Evolutionary conservation across 208 protist species (phyloP).

Genomic region (Crithidia sp.): DNA sequence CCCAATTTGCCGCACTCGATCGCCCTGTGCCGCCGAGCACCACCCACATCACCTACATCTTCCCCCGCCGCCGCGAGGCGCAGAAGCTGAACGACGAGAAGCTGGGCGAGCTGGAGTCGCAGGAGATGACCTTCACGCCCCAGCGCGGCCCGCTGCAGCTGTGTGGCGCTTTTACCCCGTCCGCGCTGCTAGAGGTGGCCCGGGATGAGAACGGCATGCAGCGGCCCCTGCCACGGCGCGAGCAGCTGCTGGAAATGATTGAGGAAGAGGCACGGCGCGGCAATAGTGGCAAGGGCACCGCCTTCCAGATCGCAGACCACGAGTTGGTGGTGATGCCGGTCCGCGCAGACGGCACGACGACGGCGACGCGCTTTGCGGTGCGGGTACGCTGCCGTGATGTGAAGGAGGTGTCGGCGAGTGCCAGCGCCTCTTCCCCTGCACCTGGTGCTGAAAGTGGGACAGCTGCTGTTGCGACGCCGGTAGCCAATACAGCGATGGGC

Average conservation of each 20-base stretch:
- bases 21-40: conserved; percentile 51
- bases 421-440: not conserved
- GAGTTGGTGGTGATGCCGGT: conserved; percentile 80
- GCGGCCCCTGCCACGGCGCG: conserved; percentile 24
- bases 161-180: conserved; percentile 64
- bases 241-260: conserved; percentile 47
- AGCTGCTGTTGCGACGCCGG: too few species aligned
- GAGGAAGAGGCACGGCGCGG: conserved; percentile 21
- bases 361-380: conserved; percentile 42
- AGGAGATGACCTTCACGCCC: conserved; percentile 71
- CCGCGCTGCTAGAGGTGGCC: conserved; percentile 54
- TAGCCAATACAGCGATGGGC: too few species aligned
- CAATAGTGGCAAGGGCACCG: not conserved
- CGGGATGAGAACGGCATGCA: conserved; percentile 19
- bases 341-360: conserved; percentile 3
- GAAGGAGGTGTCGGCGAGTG: not conserved
- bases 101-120: conserved; percentile 62
- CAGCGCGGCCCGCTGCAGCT: conserved; percentile 82
- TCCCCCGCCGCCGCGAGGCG: conserved; percentile 76
- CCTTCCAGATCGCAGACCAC: conserved; percentile 34
- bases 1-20: conserved; percentile 52
- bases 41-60: conserved; percentile 82
- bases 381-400: conserved; percentile 54
- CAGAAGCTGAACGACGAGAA: conserved; percentile 76
- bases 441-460: too few species aligned